phyloP scores from a whole-genome alignment of 139 green algal species.

The Coelastrella sp. region DNA sequence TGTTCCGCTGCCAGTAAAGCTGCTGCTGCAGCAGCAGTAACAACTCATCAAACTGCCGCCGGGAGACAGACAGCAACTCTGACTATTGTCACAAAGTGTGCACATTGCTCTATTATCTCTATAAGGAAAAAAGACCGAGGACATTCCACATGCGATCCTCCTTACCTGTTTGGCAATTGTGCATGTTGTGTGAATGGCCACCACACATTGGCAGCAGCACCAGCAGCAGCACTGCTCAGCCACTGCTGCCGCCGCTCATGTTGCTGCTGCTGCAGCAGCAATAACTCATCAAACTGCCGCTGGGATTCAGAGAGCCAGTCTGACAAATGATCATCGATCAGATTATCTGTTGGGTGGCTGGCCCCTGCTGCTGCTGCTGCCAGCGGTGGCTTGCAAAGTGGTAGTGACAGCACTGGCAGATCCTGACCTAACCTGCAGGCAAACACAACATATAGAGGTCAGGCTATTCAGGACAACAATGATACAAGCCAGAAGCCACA shows the following conservation, averaged over 20 bases:
- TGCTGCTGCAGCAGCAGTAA: no score
- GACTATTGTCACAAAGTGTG: no score
- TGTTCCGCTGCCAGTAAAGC: no score
- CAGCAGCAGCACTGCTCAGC: constrained; percentile 51
- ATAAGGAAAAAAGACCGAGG: no score
- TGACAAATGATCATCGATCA: constrained; percentile 66
- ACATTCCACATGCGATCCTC: no score
- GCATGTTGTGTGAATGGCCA: constrained; percentile 99
- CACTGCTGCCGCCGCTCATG: constrained; percentile 64
- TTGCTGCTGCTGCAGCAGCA: constrained; percentile 51
- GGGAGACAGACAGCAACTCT: no score
- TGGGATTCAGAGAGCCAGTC: constrained; percentile 73
- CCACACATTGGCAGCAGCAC: constrained; percentile 80
- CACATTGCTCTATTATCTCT: no score
- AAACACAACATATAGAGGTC: no score
- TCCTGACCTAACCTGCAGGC: neutral
- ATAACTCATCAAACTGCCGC: constrained; percentile 67
- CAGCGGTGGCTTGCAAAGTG: neutral
- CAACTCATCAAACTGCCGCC: no score
- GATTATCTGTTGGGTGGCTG: neutral
- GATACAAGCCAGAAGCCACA: no score
- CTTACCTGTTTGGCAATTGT: constrained; percentile 48
- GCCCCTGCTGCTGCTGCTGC: neutral
- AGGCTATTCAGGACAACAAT: no score
- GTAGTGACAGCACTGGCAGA: neutral